Evolutionary conservation across 805 yeast genomes (phyloP).

Genomic region (Torulaspora quercuum): DNA sequence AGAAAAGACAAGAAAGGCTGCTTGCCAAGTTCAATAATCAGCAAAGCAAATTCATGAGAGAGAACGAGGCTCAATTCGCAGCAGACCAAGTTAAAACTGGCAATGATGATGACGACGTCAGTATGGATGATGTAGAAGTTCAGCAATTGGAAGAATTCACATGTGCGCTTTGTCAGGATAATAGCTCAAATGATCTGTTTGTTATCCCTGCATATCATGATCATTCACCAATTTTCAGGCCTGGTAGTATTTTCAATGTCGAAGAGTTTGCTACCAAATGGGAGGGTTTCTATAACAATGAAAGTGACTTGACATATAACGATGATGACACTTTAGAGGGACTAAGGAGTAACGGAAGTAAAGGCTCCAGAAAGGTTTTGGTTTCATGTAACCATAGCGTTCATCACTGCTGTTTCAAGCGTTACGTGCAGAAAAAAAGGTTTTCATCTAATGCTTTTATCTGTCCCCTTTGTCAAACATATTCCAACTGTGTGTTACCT

Average conservation of each 20-base stretch:
- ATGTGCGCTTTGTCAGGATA: slow-evolving; percentile 61
- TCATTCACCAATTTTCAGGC: slow-evolving; percentile 49
- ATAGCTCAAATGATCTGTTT: slow-evolving; percentile 47
- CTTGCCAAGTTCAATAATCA: slow-evolving; percentile 64
- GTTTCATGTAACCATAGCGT: slow-evolving; percentile 93
- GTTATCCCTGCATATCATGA: slow-evolving; percentile 56
- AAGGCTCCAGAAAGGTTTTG: slow-evolving; percentile 40
- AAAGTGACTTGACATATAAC: slow-evolving; percentile 22
- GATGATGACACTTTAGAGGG: slow-evolving; percentile 21
- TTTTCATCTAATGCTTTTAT: slow-evolving; percentile 61
- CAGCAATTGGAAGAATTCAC: slow-evolving; percentile 34
- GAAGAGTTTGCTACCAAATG: slow-evolving; percentile 32
- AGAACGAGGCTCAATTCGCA: slow-evolving; percentile 40
- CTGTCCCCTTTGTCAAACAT: slow-evolving; percentile 93
- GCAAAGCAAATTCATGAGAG: slow-evolving; percentile 68
- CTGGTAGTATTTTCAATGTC: slow-evolving; percentile 27
- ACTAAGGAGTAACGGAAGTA: slow-evolving; percentile 18
- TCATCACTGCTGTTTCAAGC: slow-evolving; percentile 75
- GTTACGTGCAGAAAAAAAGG: slow-evolving; percentile 60
- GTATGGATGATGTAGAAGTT: slow-evolving; percentile 37
- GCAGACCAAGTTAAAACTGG: slow-evolving; percentile 18
- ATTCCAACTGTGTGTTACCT: slow-evolving; percentile 38
- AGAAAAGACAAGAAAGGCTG: slow-evolving; percentile 58
- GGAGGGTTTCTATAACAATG: slow-evolving; percentile 30
- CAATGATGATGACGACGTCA: slow-evolving; percentile 44